Conservation (phyloP, 2,329 filamentous ascomycete species). For the Aspergillus hiratsukae region DNA sequence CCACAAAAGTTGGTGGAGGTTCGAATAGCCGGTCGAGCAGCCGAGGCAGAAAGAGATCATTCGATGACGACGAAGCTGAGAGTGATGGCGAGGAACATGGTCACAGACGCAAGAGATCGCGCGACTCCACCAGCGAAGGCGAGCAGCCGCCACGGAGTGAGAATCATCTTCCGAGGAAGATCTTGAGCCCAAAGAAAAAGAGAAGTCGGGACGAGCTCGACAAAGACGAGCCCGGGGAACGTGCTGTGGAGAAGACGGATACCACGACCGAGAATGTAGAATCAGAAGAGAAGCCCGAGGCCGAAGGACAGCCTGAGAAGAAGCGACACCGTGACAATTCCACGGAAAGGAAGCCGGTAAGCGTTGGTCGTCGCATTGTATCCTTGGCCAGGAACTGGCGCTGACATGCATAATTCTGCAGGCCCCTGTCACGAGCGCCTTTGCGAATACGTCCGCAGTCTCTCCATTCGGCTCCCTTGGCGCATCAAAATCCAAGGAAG, state of each 20-base stretch:
- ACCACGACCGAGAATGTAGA: slow-evolving; percentile 13
- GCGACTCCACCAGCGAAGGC: slow-evolving; percentile 36
- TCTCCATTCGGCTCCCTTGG: slow-evolving; percentile 41
- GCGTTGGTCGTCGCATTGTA: slow-evolving; percentile 10
- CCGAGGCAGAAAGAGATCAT: slow-evolving; percentile 33
- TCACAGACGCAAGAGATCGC: slow-evolving; percentile 40
- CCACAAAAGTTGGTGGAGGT: slow-evolving; percentile 4
- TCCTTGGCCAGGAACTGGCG: background rate
- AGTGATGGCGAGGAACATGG: slow-evolving; percentile 26
- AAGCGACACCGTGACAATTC: slow-evolving; percentile 42
- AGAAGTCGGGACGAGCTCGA: slow-evolving; percentile 42
- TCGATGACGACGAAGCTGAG: slow-evolving; percentile 28
- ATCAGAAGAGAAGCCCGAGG: slow-evolving; percentile 11
- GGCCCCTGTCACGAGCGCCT: slow-evolving; percentile 34
- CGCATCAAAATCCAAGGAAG: slow-evolving; percentile 22
- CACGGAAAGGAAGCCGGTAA: slow-evolving; percentile 29
- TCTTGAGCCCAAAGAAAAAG: slow-evolving; percentile 40
- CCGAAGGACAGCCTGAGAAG: slow-evolving; percentile 38
- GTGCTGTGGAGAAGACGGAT: slow-evolving; percentile 11
- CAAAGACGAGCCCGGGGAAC: slow-evolving; percentile 26
- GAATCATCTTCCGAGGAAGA: slow-evolving; percentile 18
- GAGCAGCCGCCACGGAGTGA: slow-evolving; percentile 10
- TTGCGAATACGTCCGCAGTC: slow-evolving; percentile 40
- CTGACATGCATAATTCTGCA: slow-evolving; percentile 7
- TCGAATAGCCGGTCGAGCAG: slow-evolving; percentile 18